Evolutionary conservation across 768 basidiomycete species (phyloP), one percentile per base, ranked within the genome.

Genomic region (Rhizopogon sp.): DNA sequence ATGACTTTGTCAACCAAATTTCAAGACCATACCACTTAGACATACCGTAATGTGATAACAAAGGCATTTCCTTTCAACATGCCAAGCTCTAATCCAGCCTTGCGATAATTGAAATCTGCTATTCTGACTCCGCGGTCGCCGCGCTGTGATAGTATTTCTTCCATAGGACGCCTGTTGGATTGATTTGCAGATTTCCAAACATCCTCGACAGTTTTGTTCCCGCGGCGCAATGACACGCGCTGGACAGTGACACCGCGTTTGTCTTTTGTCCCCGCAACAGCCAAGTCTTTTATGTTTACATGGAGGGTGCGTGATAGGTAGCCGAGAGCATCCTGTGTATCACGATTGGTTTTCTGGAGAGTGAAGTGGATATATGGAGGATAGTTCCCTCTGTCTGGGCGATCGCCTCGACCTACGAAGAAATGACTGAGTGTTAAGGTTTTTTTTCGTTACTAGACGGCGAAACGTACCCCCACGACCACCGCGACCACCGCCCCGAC

Each of bases 51-150:
- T 0, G 96, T 98, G 58, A 99, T 96, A 43, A 94, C 78, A 61
- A 99, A 99, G 6, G 86, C 83, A 69, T 99, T 99, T 8, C 97
- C 97, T 70, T 94, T 93, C 63, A 98, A 75, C 92, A 95, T 93
- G 5, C 97, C 97, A 44, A 99, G 76, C 67, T 98, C 94, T 43
- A 99, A 71, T 56, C 84, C 79, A 1, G 84, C 79, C 63, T 90
- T 88, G 50, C 86, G 80, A 70, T 98, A 98, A 46, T 82, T 84
- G 59, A 98, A 71, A 70, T 98, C 95, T 0, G 91, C 84, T 50
- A 98, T 85, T 54, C 96, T 76, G 43, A 97, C 77, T 1, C 95
- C 96, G 42, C 92, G 81, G 58, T 98, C 96, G 17, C 93, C 96
- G 33, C 95, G 80, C 63, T 85, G 80, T 20, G 73, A 79, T 22